These are phyloP conservation scores for Biscutella laevigata DNA, from an alignment of 441 rosid genomes.

Conservation along the genomic window DNA sequence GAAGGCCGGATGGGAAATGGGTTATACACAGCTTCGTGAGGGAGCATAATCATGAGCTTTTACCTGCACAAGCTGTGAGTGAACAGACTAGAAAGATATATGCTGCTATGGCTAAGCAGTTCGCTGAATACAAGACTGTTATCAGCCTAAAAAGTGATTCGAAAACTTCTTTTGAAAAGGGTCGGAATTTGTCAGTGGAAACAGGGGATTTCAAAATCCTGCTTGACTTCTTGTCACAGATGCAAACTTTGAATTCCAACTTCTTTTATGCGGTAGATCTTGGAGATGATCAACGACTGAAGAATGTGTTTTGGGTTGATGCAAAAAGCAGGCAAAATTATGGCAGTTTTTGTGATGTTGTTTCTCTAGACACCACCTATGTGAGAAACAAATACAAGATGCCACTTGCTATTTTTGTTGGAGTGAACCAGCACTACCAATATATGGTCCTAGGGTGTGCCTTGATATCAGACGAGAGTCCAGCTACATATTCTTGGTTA, in stretches of 20 bases:
- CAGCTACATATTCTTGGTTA: slow-evolving; percentile 60
- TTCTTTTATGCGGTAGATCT: slow-evolving; percentile 74
- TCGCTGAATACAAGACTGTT: slow-evolving; percentile 80
- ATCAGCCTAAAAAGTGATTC: slow-evolving; percentile 53
- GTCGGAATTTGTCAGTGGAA: slow-evolving; percentile 45
- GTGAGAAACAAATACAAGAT: slow-evolving; percentile 68
- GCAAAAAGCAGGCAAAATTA: slow-evolving; percentile 82
- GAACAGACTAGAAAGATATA: slow-evolving; percentile 85
- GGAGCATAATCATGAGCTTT: slow-evolving; percentile 83
- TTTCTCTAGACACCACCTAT: slow-evolving; percentile 64
- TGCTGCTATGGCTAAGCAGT: slow-evolving; percentile 87
- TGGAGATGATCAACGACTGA: slow-evolving; percentile 69
- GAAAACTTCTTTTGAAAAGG: slow-evolving; percentile 52
- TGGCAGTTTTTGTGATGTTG: slow-evolving; percentile 58
- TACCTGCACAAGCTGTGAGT: slow-evolving; percentile 87
- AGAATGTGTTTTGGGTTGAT: slow-evolving; percentile 72
- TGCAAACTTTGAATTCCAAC: slow-evolving; percentile 65
- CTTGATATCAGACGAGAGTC: slow-evolving; percentile 59
- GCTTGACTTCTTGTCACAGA: slow-evolving; percentile 53
- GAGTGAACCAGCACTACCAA: slow-evolving; percentile 83
- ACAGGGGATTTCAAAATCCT: slow-evolving; percentile 50
- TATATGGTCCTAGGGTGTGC: slow-evolving; percentile 79
- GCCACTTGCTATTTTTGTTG: slow-evolving; percentile 70
- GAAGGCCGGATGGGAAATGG: slow-evolving; percentile 81
- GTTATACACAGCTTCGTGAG: slow-evolving; percentile 72